phyloP scores from a whole-genome alignment of 768 basidiomycete genomes.

The Zangia roseola region DNA sequence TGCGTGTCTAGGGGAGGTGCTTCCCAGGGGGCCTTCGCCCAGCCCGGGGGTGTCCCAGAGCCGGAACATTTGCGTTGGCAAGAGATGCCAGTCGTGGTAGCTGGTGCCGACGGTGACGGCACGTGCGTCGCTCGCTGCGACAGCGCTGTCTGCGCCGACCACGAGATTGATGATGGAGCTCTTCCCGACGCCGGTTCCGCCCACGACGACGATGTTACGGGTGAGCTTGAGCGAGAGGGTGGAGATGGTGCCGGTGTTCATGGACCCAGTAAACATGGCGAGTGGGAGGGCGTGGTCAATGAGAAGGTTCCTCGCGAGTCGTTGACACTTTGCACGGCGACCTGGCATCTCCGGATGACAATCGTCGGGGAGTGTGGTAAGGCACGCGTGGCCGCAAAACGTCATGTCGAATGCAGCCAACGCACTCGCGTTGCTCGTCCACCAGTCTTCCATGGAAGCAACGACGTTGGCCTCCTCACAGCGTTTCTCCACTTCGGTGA shows the following conservation, averaged over 20 bases:
- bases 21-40: slow-evolving; percentile 12
- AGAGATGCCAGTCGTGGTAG: slow-evolving; percentile 23
- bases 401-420: slow-evolving; percentile 10
- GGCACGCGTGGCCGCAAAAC: slow-evolving; percentile 21
- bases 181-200: slow-evolving; percentile 34
- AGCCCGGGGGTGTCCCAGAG: slow-evolving; percentile 27
- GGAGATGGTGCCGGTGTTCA: slow-evolving; percentile 1
- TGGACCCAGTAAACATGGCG: neutral
- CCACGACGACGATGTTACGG: slow-evolving; percentile 39
- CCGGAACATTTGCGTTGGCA: slow-evolving; percentile 22
- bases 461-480: slow-evolving; percentile 8
- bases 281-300: slow-evolving; percentile 20
- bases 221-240: slow-evolving; percentile 17
- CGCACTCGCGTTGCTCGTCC: slow-evolving; percentile 5
- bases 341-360: slow-evolving; percentile 17
- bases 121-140: slow-evolving; percentile 12
- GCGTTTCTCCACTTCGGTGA: slow-evolving; percentile 26
- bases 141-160: slow-evolving; percentile 15
- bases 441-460: slow-evolving; percentile 26
- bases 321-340: slow-evolving; percentile 15
- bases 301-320: slow-evolving; percentile 22
- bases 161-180: slow-evolving; percentile 22
- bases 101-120: slow-evolving; percentile 21
- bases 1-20: slow-evolving; percentile 9
- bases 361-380: slow-evolving; percentile 24